Percentiles rank a stretch among this genome's conserved stretches.
phyloP scores from a whole-genome alignment of 163 green algal species.

The Chloroidium sp. region DNA sequence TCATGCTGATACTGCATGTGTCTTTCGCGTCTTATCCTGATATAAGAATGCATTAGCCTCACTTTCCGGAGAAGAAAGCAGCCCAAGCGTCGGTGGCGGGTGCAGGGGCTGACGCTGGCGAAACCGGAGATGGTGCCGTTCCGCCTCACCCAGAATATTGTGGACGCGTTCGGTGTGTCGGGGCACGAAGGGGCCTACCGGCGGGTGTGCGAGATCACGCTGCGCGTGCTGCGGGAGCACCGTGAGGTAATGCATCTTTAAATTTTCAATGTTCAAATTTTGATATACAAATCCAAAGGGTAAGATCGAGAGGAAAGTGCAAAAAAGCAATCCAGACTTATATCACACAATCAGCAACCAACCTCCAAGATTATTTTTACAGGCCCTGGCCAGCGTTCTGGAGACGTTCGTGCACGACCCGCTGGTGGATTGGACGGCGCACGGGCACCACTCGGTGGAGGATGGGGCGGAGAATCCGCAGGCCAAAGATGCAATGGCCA shows the following conservation, averaged over 20 bases:
- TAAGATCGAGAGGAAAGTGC: no score
- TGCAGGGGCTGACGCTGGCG: constrained; percentile 59
- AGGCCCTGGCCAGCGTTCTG: constrained; percentile 60
- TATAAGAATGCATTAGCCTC: no score
- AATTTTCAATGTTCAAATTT: neutral
- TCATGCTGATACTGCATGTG: no score
- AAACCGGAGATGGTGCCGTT: constrained; percentile 93
- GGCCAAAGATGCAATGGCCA: constrained; percentile 74
- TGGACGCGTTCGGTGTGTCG: constrained; percentile 85
- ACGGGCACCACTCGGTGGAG: neutral
- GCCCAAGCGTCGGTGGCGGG: no score
- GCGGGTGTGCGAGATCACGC: constrained; percentile 74
- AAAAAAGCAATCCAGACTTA: no score
- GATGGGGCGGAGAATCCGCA: constrained; percentile 41
- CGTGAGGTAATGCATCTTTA: neutral
- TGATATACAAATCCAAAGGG: no score
- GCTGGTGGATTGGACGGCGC: constrained; percentile 82
- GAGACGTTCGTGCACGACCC: constrained; percentile 98
- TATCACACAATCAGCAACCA: no score
- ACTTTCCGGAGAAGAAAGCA: no score
- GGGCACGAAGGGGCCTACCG: constrained; percentile 85
- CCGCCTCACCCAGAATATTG: constrained; percentile 89
- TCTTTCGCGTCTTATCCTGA: no score
- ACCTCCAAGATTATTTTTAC: no score
- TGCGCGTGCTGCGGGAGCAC: constrained; percentile 43